Evolutionary conservation across 805 yeast species (phyloP).

Genomic region (Metschnikowia bowlesiae): DNA sequence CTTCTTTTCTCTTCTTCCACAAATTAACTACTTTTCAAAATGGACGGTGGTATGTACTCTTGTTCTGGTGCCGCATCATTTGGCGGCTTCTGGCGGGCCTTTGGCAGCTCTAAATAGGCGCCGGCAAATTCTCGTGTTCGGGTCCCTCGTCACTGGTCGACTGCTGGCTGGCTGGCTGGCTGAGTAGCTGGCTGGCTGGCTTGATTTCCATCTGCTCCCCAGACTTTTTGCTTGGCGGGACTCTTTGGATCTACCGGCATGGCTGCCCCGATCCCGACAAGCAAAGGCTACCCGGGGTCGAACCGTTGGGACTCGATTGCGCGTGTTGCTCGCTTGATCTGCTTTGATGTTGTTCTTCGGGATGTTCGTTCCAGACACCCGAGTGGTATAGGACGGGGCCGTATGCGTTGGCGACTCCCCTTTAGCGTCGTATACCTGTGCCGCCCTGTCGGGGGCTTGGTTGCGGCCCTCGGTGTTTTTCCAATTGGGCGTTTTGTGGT

Average conservation of each 20-base stretch:
- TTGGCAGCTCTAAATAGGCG: neutral
- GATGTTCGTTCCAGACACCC: no score
- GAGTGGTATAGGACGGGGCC: no score
- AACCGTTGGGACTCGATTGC: no score
- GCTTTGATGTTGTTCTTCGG: no score
- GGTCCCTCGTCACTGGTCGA: neutral
- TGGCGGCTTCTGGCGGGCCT: neutral
- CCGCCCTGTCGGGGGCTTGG: neutral
- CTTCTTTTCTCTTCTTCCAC: constrained; percentile 19
- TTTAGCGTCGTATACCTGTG: neutral
- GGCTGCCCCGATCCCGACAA: no score
- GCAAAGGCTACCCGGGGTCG: no score
- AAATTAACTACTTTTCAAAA: constrained; percentile 29
- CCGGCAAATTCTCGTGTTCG: neutral
- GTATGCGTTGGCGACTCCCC: no score
- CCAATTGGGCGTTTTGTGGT: neutral
- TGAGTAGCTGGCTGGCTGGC: no score
- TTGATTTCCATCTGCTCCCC: no score
- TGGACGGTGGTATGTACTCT: constrained; percentile 57
- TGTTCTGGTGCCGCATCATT: neutral
- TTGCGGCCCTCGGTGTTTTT: neutral
- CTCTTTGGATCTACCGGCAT: no score
- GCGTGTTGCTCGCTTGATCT: no score
- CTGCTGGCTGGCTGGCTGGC: neutral
- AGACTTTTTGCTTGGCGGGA: no score